A percentile compares a stretch with the other conserved stretches of the same genome.
These are phyloP conservation scores for Fusarium floridanum DNA, from an alignment of 2,329 filamentous ascomycete species.

Conservation along the genomic window DNA sequence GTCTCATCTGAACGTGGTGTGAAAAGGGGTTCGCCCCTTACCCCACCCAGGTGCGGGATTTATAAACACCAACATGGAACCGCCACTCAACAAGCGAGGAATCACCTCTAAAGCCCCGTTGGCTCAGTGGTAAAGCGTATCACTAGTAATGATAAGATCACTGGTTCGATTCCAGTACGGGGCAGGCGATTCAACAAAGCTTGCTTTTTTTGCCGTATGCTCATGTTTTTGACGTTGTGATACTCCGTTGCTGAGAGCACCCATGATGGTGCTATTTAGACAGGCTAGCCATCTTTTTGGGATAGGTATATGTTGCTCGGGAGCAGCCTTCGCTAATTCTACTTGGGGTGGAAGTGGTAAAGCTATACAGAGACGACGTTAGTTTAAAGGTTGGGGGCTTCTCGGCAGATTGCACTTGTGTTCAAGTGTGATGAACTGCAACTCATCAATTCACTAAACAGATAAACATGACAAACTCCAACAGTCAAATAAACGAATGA, in stretches of 20 bases:
- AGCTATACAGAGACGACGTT: neutral
- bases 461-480: neutral
- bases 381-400: neutral
- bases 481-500: neutral
- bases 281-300: neutral
- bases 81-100: neutral
- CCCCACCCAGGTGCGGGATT: fast-evolving
- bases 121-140: conserved; percentile 46
- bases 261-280: neutral
- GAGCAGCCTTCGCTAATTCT: neutral
- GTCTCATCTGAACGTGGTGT: neutral
- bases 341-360: neutral
- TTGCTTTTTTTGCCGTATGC: neutral
- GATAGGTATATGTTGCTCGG: neutral
- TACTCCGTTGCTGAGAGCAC: neutral
- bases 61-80: fast-evolving
- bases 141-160: conserved; percentile 30
- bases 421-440: neutral
- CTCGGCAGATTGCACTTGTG: neutral
- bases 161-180: conserved; percentile 6
- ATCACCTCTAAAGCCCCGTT: conserved; percentile 40
- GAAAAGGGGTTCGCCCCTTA: neutral
- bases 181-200: neutral
- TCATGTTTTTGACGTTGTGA: neutral
- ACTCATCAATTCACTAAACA: neutral